Evolutionary conservation across 2,329 filamentous ascomycete genomes (phyloP).

Genomic region (Curvularia hawaiiensis): DNA sequence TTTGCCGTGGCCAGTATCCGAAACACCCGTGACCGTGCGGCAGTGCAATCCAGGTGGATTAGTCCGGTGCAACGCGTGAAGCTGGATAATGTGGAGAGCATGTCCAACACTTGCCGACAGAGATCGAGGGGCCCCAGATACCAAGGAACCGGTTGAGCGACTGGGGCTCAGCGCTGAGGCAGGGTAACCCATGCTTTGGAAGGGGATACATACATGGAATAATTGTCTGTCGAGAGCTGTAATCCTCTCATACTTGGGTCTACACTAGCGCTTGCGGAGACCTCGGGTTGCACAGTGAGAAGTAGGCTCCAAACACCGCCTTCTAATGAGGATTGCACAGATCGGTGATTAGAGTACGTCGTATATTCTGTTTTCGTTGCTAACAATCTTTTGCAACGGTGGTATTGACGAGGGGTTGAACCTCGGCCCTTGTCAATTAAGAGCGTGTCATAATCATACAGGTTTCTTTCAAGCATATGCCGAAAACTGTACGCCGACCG

Average conservation of each 20-base stretch:
- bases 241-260: background rate
- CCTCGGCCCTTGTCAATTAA: constrained; percentile 31
- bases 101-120: background rate
- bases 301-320: background rate
- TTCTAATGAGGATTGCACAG: background rate
- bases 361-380: background rate
- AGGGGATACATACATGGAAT: background rate
- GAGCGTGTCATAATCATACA: constrained; percentile 32
- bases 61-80: constrained; percentile 2
- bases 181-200: background rate
- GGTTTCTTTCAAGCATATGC: constrained; percentile 48
- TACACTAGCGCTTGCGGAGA: background rate
- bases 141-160: background rate
- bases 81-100: background rate
- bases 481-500: constrained; percentile 37
- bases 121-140: background rate
- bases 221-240: background rate
- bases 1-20: background rate
- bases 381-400: constrained; percentile 1
- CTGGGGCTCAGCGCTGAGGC: background rate
- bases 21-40: background rate
- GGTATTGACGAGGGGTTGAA: constrained; percentile 40
- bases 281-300: background rate
- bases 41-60: constrained; percentile 1
- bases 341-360: background rate